Base-by-base conservation (phyloP, 1,139 yeast species). In the Entelexis paramagnoliae region DNA sequence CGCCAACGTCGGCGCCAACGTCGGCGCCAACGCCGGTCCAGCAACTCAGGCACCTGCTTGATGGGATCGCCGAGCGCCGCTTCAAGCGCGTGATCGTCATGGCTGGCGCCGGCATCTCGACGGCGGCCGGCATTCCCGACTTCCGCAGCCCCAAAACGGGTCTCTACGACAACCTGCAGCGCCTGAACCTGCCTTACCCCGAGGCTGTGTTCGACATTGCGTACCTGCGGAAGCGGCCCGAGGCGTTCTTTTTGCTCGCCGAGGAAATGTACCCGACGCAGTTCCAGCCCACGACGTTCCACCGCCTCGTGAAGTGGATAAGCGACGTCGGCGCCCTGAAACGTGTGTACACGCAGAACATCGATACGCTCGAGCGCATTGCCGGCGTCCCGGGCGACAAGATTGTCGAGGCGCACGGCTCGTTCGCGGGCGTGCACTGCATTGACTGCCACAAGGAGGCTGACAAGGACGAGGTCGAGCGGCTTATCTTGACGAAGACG, bases 191-290 rank as follows among this genome's bases (percentile, higher is more conserved):
- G 46, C 97, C 97, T 5, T 88, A 78, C 63, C 93, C 97, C 0
- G 98, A 89, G 65, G 96, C 96, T 0, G 96, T 91, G 1, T 91
- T 89, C 66, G 97, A 88, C 63, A 82, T 89, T 33, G 88, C 81
- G 32, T 91, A 79, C 66, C 86, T 87, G 65, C 69, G 75, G 48
- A 73, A 81, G 52, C 75, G 77, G 50, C 97, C 97, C 0, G 73
- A 77, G 58, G 93, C 96, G 0, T 89, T 89, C 64, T 88, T 85
- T 62, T 79, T 86, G 0, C 72, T 89, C 51, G 94, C 96, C 0
- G 78, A 78, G 17, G 96, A 87, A 60, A 71, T 91, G 49, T 86
- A 81, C 60, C 98, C 98, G 0, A 95, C 95, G 0, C 81, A 82
- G 58, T 89, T 80, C 64, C 69, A 77, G 44, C 97, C 97, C 0